phyloP scores from a whole-genome alignment of 495 filamentous ascomycete genomes.

The Penicillium angulare region DNA sequence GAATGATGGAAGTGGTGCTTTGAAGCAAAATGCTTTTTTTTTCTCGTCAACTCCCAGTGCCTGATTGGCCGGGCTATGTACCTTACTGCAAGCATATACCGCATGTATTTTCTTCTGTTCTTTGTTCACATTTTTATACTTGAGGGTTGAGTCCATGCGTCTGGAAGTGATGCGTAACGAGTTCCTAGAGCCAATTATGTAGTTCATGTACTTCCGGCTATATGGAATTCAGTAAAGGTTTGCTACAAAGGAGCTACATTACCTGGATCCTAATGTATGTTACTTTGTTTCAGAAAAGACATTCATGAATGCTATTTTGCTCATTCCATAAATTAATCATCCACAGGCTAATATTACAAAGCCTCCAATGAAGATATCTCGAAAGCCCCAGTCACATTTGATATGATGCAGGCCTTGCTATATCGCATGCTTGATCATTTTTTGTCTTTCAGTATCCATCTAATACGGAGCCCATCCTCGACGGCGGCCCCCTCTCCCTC shows the following conservation, averaged over 20 bases:
- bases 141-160: background rate
- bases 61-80: slow-evolving; percentile 29
- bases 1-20: background rate
- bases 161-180: too few relatives aligned
- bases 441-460: slow-evolving; percentile 1
- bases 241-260: too few relatives aligned
- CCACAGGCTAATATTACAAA: slow-evolving; percentile 1
- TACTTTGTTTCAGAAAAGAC: too few relatives aligned
- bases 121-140: background rate
- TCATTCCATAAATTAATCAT: slow-evolving; percentile 15
- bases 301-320: too few relatives aligned
- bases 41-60: slow-evolving; percentile 14
- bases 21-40: slow-evolving; percentile 11
- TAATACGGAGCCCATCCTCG: slow-evolving; percentile 47
- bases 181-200: too few relatives aligned
- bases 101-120: slow-evolving; percentile 29
- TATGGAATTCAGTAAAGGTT: too few relatives aligned
- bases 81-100: slow-evolving; percentile 41
- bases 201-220: too few relatives aligned
- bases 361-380: slow-evolving; percentile 8
- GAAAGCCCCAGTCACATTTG: background rate
- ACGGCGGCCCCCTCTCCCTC: slow-evolving; percentile 30
- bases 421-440: background rate
- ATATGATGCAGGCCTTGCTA: background rate
- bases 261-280: background rate